Percentiles rank a stretch among this genome's conserved stretches.
Evolutionary conservation across 1,284 basidiomycete species (phyloP).

Genomic region (Takashimella koratensis): DNA sequence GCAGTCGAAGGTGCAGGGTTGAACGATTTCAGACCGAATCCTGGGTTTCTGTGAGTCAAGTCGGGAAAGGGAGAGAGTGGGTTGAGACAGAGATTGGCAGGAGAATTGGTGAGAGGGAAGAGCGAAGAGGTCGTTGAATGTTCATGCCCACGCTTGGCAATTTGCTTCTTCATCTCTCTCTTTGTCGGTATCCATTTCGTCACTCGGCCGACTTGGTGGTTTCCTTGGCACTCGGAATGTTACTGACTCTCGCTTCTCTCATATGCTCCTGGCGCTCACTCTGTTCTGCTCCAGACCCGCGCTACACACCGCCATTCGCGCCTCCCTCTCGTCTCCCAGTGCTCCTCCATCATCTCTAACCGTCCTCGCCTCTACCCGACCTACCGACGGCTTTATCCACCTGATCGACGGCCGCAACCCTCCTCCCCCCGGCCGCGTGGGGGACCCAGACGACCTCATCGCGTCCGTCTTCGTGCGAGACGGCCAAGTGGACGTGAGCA

Average conservation of each 20-base stretch:
- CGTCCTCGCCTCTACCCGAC: neutral
- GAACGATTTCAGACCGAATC: constrained; percentile 37
- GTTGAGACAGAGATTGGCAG: too few relatives aligned
- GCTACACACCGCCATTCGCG: neutral
- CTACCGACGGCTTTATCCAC: constrained; percentile 42
- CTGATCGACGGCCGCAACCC: constrained; percentile 29
- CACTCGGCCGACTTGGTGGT: too few relatives aligned
- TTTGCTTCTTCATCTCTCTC: too few relatives aligned
- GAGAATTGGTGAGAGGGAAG: too few relatives aligned
- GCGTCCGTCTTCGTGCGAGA: constrained; percentile 45
- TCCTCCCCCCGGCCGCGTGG: constrained; percentile 46
- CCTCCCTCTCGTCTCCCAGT: neutral
- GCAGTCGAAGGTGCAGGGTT: constrained; percentile 24
- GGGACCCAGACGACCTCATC: constrained; percentile 48
- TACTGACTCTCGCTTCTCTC: too few relatives aligned
- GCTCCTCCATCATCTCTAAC: neutral
- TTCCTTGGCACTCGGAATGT: too few relatives aligned
- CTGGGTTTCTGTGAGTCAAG: constrained; percentile 29
- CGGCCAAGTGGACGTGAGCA: constrained; percentile 35
- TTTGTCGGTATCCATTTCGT: too few relatives aligned
- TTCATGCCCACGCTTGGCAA: too few relatives aligned
- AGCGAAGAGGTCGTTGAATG: too few relatives aligned
- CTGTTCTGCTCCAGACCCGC: neutral
- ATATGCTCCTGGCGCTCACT: too few relatives aligned
- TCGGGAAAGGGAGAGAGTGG: too few relatives aligned